These are phyloP conservation scores for Coemansia sp. DNA, from an alignment of 192 early-diverging fungal genomes.

Conservation along the genomic window DNA sequence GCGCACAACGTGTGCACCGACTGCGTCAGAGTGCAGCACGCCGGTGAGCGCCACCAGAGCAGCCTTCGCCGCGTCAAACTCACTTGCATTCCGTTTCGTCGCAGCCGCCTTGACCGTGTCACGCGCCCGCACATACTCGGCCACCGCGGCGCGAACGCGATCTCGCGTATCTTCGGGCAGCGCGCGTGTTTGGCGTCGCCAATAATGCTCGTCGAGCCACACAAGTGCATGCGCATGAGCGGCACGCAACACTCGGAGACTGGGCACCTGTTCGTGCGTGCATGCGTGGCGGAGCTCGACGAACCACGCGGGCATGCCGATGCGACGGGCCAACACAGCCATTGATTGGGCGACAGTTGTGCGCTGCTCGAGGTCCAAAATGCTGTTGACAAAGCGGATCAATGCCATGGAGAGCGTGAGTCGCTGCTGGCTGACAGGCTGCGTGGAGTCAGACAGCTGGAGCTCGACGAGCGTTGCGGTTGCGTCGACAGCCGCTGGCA, in stretches of 20 bases:
- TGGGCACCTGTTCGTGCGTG: constrained; percentile 64
- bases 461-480: constrained; percentile 46
- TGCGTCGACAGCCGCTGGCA: constrained; percentile 47
- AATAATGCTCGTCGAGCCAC: constrained; percentile 59
- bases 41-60: constrained; percentile 42
- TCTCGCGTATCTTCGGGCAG: constrained; percentile 34
- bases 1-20: constrained; percentile 52
- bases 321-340: constrained; percentile 44
- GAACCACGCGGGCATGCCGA: constrained; percentile 64
- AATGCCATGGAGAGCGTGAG: constrained; percentile 49
- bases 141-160: constrained; percentile 22
- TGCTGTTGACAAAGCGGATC: constrained; percentile 61
- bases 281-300: constrained; percentile 66
- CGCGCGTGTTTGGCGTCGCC: constrained; percentile 47
- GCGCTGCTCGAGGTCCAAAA: constrained; percentile 59
- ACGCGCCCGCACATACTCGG: constrained; percentile 17
- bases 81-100: not conserved
- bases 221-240: constrained; percentile 55
- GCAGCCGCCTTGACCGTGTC: not conserved
- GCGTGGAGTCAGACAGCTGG: constrained; percentile 23
- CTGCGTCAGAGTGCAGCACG: constrained; percentile 43
- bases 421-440: constrained; percentile 22
- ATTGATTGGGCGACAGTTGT: constrained; percentile 58
- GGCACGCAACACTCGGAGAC: constrained; percentile 54
- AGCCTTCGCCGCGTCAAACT: constrained; percentile 13